Conservation (phyloP, 2,329 filamentous ascomycete genomes). For the Phialemonium atrogriseum region DNA sequence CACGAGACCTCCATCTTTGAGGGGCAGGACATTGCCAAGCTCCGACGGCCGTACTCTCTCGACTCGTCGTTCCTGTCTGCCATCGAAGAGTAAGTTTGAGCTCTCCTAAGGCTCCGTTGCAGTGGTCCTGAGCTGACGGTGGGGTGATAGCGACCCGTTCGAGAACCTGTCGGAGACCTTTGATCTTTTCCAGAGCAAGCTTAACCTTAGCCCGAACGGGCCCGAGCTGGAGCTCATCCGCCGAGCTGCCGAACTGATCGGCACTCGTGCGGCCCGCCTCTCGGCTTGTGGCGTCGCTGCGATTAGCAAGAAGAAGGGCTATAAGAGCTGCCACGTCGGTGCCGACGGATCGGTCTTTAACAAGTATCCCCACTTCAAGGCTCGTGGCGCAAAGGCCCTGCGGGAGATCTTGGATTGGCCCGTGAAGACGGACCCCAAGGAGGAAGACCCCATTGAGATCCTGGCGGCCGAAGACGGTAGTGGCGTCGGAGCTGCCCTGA, state of each 20-base stretch:
- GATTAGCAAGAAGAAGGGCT: conserved; percentile 94
- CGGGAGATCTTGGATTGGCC: conserved; percentile 96
- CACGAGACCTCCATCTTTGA: conserved; percentile 70
- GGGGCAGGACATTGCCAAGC: conserved; percentile 68
- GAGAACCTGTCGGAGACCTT: conserved; percentile 89
- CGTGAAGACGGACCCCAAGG: conserved; percentile 56
- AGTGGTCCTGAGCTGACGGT: too few species aligned
- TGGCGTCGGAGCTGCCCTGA: conserved; percentile 93
- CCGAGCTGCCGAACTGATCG: conserved; percentile 85
- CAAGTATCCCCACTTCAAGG: conserved; percentile 98
- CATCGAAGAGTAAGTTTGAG: conserved; percentile 67
- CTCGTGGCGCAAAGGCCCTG: conserved; percentile 78
- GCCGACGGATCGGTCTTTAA: conserved; percentile 98
- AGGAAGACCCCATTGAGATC: conserved; percentile 82
- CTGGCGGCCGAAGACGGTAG: conserved; percentile 89
- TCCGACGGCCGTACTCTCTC: conserved; percentile 80
- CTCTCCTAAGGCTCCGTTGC: not conserved
- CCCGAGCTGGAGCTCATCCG: conserved; percentile 85
- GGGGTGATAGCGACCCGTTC: conserved; percentile 86
- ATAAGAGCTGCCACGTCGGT: conserved; percentile 82
- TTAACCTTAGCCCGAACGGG: conserved; percentile 61
- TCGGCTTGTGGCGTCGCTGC: conserved; percentile 92
- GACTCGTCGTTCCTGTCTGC: conserved; percentile 90
- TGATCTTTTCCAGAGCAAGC: conserved; percentile 70
- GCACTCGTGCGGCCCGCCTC: conserved; percentile 85